phyloP scores from a whole-genome alignment of 371 early-diverging fungal genomes.

The Nosema granulosis region DNA sequence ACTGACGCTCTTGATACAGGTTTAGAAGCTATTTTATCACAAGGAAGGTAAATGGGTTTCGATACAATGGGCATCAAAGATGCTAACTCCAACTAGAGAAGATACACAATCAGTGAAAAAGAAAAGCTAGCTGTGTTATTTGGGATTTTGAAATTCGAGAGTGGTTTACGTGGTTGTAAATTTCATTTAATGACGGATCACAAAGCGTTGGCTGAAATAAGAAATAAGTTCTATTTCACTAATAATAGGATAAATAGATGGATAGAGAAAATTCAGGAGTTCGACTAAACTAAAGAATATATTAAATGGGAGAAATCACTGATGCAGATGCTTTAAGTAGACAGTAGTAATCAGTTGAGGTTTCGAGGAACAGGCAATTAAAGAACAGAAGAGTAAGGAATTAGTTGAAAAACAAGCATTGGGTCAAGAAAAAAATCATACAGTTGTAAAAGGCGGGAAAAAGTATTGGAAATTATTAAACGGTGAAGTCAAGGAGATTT shows the following conservation, averaged over 20 bases:
- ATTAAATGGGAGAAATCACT: slow-evolving; percentile 16
- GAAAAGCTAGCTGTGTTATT: slow-evolving; percentile 39
- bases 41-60: slow-evolving; percentile 9
- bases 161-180: not conserved
- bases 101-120: slow-evolving; percentile 38
- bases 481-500: not conserved
- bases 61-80: slow-evolving; percentile 25
- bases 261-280: slow-evolving; percentile 25
- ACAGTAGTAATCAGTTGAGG: slow-evolving; percentile 6
- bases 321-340: slow-evolving; percentile 48
- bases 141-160: slow-evolving; percentile 36
- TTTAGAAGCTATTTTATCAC: no score
- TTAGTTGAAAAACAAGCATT: not conserved
- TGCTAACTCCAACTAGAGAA: slow-evolving; percentile 40
- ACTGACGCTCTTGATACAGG: no score
- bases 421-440: not conserved
- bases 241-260: slow-evolving; percentile 42
- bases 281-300: slow-evolving; percentile 20
- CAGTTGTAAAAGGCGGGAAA: not conserved
- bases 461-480: not conserved
- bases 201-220: slow-evolving; percentile 11
- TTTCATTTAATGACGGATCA: no score
- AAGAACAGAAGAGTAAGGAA: slow-evolving; percentile 8
- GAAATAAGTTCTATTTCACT: slow-evolving; percentile 36
- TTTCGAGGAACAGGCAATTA: no score